Conservation (phyloP, 1,284 basidiomycete genomes). For the Takashimella koratensis region DNA sequence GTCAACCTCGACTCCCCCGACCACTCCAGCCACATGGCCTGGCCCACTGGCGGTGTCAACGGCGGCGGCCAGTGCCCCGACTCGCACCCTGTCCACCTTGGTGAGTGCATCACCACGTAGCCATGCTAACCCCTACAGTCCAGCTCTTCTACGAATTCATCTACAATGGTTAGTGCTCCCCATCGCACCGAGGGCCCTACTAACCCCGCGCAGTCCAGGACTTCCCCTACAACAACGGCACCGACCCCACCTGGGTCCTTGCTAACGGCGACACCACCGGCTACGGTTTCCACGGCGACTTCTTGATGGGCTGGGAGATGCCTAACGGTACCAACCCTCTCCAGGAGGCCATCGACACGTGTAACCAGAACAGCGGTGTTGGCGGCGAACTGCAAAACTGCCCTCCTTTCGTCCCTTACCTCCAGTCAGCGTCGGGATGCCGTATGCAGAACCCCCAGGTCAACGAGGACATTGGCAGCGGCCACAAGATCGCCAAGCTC, state of each 20-base stretch:
- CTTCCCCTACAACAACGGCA: slow-evolving; percentile 33
- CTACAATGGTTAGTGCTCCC: slow-evolving; percentile 12
- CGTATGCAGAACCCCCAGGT: slow-evolving; percentile 36
- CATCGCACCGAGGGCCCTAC: too few species aligned
- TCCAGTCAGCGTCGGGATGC: slow-evolving; percentile 38
- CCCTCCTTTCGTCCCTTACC: slow-evolving; percentile 44
- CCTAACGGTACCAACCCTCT: slow-evolving; percentile 40
- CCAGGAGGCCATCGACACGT: slow-evolving; percentile 36
- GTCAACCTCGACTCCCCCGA: slow-evolving; percentile 49
- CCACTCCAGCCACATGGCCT: slow-evolving; percentile 50
- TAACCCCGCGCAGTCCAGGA: slow-evolving; percentile 16
- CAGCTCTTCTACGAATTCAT: slow-evolving; percentile 49
- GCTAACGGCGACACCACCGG: slow-evolving; percentile 49
- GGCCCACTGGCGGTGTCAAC: slow-evolving; percentile 36
- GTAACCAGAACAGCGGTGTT: slow-evolving; percentile 34
- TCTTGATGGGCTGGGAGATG: slow-evolving; percentile 46
- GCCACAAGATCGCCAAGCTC: slow-evolving; percentile 28
- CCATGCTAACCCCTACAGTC: too few species aligned
- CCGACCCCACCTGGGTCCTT: slow-evolving; percentile 36
- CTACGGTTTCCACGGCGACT: slow-evolving; percentile 48
- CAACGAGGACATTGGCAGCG: slow-evolving; percentile 43
- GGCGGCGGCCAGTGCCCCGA: slow-evolving; percentile 48
- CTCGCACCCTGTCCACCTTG: slow-evolving; percentile 33
- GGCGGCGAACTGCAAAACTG: slow-evolving; percentile 38
- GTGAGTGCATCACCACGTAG: too few species aligned